Percentiles rank a stretch among this genome's conserved stretches.
Evolutionary conservation across 2,329 filamentous ascomycete genomes (phyloP).

Genomic region (Aspergillus sp.): DNA sequence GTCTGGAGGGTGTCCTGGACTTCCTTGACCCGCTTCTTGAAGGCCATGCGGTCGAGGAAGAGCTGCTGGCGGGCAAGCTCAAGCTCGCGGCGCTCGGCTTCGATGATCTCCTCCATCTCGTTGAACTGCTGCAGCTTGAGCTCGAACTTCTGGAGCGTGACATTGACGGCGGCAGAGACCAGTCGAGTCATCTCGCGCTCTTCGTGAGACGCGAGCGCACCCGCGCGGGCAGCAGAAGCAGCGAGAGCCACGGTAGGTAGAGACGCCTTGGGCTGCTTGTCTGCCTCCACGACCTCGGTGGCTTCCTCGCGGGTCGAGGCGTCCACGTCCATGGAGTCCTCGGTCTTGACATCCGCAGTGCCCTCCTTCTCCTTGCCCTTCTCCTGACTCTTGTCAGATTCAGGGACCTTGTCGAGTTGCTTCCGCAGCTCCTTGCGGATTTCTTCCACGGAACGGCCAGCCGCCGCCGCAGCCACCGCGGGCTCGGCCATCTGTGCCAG

Average conservation of each 20-base stretch:
- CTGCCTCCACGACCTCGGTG: conserved; percentile 44
- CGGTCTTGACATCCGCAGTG: conserved; percentile 48
- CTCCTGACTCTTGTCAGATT: conserved; percentile 45
- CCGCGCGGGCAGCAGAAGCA: conserved; percentile 79
- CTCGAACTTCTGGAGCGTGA: conserved; percentile 93
- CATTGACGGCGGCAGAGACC: conserved; percentile 86
- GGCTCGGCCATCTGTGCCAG: conserved; percentile 89
- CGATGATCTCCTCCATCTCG: conserved; percentile 89
- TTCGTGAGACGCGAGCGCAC: conserved; percentile 88
- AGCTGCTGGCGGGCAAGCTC: conserved; percentile 90
- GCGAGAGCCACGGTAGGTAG: conserved; percentile 77
- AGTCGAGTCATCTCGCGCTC: conserved; percentile 95
- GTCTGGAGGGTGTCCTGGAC: conserved; percentile 69
- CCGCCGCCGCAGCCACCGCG: conserved; percentile 83
- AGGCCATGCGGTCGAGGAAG: conserved; percentile 85
- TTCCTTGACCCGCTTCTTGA: conserved; percentile 82
- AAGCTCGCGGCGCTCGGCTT: conserved; percentile 87
- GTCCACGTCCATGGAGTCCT: conserved; percentile 61
- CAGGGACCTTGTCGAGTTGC: conserved; percentile 66
- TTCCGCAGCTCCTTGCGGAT: conserved; percentile 77
- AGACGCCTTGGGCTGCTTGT: conserved; percentile 48
- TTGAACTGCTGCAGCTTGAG: conserved; percentile 94
- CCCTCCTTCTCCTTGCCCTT: conserved; percentile 53
- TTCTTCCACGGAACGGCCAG: conserved; percentile 81
- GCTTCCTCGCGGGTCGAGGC: conserved; percentile 26